phyloP scores from a whole-genome alignment of 352 stramenopile species.

The Halophytophthora batemanensis region DNA sequence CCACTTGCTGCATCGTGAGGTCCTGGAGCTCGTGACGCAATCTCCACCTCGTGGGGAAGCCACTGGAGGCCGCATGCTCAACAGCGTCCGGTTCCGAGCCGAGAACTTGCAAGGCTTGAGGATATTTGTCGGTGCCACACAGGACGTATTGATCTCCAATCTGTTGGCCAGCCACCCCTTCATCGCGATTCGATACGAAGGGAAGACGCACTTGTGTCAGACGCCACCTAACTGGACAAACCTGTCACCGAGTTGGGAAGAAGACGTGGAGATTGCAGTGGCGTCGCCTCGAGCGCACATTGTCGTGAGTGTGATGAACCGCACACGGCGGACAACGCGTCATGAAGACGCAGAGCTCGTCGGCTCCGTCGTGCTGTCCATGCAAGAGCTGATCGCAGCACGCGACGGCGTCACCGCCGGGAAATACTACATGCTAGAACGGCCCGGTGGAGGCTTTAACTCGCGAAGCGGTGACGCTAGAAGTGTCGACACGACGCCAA shows the following conservation, averaged over 20 bases:
- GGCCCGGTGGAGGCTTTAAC: not conserved
- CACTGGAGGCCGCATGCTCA: slow-evolving; percentile 16
- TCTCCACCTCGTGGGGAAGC: slow-evolving; percentile 8
- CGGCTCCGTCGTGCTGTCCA: slow-evolving; percentile 35
- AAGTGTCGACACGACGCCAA: not conserved
- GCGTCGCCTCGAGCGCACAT: slow-evolving; percentile 34
- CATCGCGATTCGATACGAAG: slow-evolving; percentile 45
- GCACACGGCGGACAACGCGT: slow-evolving; percentile 16
- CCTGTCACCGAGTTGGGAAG: slow-evolving; percentile 56
- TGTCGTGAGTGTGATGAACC: slow-evolving; percentile 44
- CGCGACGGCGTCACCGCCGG: slow-evolving; percentile 15
- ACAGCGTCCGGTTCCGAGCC: slow-evolving; percentile 20
- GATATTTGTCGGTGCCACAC: slow-evolving; percentile 43
- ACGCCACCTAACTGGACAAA: slow-evolving; percentile 51
- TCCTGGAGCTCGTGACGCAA: slow-evolving; percentile 30
- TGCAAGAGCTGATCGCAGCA: slow-evolving; percentile 35
- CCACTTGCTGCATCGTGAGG: slow-evolving; percentile 34
- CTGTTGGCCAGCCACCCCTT: slow-evolving; percentile 48
- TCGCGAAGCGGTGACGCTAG: not conserved
- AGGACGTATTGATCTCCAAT: slow-evolving; percentile 34
- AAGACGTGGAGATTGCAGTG: slow-evolving; percentile 54
- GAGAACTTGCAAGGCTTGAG: slow-evolving; percentile 35
- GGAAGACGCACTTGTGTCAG: slow-evolving; percentile 22
- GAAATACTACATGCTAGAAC: slow-evolving; percentile 21
- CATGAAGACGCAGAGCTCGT: slow-evolving; percentile 27